Base-by-base conservation (phyloP, 2,329 filamentous ascomycete species). In the Neopestalotiopsis rosae region DNA sequence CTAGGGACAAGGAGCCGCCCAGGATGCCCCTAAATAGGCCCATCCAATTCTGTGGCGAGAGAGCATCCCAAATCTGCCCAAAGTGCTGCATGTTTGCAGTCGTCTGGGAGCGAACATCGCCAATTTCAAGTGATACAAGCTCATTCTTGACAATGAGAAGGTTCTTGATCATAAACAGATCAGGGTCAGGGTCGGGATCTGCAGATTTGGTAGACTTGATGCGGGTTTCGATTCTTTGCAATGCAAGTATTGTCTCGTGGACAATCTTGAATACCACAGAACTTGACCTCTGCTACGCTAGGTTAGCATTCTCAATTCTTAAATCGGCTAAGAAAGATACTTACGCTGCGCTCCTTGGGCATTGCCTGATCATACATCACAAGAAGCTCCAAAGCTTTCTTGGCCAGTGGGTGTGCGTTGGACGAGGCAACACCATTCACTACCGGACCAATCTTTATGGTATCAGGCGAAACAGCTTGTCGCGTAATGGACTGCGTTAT, bases 121-220 rank as follows among this genome's bases (percentile, higher is more conserved):
- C 95, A 73, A 99, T 98, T 81, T 99, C 96, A 71, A 99, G 94
- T 10, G 95, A 95, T 32, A 99, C 91, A 65, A 99, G 92, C 78
- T 98, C 94, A 78, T 98, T 97, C 81, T 98, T 98, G 65, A 99
- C 88, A 64, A 98, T 91, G 64, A 99, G 91, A 1, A 99, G 87
- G 78, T 99, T 97, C 74, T 95, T 96, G 75, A 99, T 91, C 76
- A 98, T 91, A 81, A 99, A 99, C 4, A 99, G 87, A 73, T 97
- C 93, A 0, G 92, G 89, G 77, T 98, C 94, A 6, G 91, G 87
- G 1, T 88, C 87, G 1, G 78, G 78, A 59, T 75, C 78, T 28
- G 87, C 85, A 68, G 80, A 76, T 72, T 85, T 86, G 71, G 89
- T 89, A 45, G 87, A 87, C 68, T 90, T 88, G 73, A 97, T 91